Evolutionary conservation across 768 basidiomycete species (phyloP).

Genomic region (Mycena vulgaris): DNA sequence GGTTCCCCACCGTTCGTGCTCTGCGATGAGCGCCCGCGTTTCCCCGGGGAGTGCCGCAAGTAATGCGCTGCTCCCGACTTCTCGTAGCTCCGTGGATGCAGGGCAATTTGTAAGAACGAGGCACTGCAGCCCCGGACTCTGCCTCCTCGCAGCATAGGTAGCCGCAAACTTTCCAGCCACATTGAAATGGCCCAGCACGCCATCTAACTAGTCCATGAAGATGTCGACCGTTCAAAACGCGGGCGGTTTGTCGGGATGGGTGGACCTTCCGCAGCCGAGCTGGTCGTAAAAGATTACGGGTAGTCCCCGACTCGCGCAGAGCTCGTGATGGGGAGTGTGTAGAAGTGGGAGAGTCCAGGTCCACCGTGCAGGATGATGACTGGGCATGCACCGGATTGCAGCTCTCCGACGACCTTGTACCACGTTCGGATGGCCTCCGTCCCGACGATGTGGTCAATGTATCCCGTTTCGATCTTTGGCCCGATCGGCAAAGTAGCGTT

Average conservation of each 20-base stretch:
- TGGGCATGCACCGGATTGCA: slow-evolving; percentile 48
- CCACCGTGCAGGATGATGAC: slow-evolving; percentile 64
- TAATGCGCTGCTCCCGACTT: slow-evolving; percentile 41
- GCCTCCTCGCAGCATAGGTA: slow-evolving; percentile 14
- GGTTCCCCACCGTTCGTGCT: slow-evolving; percentile 46
- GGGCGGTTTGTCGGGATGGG: slow-evolving; percentile 59
- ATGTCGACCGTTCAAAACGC: slow-evolving; percentile 63
- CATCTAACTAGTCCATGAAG: slow-evolving; percentile 65
- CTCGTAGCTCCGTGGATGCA: slow-evolving; percentile 47
- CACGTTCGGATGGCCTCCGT: slow-evolving; percentile 56
- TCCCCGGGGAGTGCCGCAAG: slow-evolving; percentile 46
- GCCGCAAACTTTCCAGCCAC: slow-evolving; percentile 61
- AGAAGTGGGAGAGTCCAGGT: slow-evolving; percentile 47
- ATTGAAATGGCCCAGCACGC: slow-evolving; percentile 66
- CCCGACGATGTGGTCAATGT: slow-evolving; percentile 37
- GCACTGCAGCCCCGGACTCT: slow-evolving; percentile 38
- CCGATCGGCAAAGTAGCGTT: no score
- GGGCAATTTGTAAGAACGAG: slow-evolving; percentile 51
- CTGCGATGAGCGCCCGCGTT: slow-evolving; percentile 43
- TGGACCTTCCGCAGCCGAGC: slow-evolving; percentile 63
- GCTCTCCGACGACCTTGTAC: slow-evolving; percentile 60
- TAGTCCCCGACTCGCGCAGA: slow-evolving; percentile 41
- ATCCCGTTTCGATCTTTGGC: neutral
- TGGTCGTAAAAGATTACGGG: slow-evolving; percentile 69
- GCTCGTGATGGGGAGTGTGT: slow-evolving; percentile 19